These are phyloP conservation scores for Colletotrichum tabaci DNA, from an alignment of 2,329 filamentous ascomycete genomes.

Conservation along the genomic window DNA sequence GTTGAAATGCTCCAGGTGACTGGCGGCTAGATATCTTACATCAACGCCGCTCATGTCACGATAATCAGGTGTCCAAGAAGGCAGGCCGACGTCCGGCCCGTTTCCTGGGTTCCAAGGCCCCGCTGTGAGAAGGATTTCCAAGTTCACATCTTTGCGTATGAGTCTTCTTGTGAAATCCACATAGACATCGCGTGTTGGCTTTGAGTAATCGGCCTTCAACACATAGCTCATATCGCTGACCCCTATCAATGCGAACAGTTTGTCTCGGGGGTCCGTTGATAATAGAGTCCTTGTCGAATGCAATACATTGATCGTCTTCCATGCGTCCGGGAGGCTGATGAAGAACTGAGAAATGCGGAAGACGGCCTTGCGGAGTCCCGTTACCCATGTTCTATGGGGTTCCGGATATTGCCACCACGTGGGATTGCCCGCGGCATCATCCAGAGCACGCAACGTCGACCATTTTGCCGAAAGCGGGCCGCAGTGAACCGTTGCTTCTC, in stretches of 20 bases:
- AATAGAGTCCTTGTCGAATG: not conserved
- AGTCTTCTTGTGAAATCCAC: not conserved
- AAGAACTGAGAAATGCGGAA: not conserved
- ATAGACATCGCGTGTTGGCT: not conserved
- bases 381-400: not conserved
- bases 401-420: not conserved
- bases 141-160: not conserved
- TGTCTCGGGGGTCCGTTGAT: not conserved
- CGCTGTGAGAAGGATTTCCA: not conserved
- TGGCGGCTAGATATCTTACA: not conserved
- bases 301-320: not conserved
- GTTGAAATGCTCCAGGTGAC: not conserved
- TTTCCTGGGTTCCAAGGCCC: not conserved
- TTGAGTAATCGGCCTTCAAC: not conserved
- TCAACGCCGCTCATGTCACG: not conserved
- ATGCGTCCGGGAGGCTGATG: not conserved
- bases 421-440: not conserved
- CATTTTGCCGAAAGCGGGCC: not conserved
- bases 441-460: not conserved
- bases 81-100: not conserved
- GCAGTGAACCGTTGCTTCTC: not conserved
- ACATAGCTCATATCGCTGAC: not conserved
- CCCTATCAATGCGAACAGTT: not conserved
- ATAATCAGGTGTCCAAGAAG: constrained; percentile 2
- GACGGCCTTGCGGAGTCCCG: not conserved